phyloP scores from a whole-genome alignment of 768 basidiomycete genomes.

The Jaapia argillacea region DNA sequence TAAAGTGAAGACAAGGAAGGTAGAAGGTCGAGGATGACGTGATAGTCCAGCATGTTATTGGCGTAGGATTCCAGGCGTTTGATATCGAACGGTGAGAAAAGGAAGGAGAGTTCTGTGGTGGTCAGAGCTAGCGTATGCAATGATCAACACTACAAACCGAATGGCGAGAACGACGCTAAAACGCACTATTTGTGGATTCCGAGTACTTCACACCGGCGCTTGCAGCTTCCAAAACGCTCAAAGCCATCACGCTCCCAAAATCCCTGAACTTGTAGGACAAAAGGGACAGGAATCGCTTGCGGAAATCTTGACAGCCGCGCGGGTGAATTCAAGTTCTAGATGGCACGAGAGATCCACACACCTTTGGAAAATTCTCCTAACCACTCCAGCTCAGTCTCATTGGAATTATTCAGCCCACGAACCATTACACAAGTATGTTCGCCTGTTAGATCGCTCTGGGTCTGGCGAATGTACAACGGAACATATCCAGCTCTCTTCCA shows the following conservation, averaged over 20 bases:
- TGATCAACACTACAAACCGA: constrained; percentile 17
- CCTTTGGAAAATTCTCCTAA: constrained; percentile 82
- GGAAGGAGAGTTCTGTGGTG: constrained; percentile 42
- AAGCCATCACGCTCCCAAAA: constrained; percentile 77
- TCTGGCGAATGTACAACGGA: constrained; percentile 90
- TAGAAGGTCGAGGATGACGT: constrained; percentile 88
- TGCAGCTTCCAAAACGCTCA: constrained; percentile 84
- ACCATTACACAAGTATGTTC: constrained; percentile 98
- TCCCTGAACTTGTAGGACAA: constrained; percentile 94
- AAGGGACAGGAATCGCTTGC: constrained; percentile 78
- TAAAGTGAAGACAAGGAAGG: constrained; percentile 75
- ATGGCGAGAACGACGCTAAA: background rate
- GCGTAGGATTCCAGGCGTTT: constrained; percentile 94
- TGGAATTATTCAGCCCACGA: constrained; percentile 64
- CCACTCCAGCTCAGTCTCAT: constrained; percentile 65
- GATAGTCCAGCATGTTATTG: constrained; percentile 93
- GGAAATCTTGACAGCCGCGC: constrained; percentile 61
- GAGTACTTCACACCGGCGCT: constrained; percentile 46
- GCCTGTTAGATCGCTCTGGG: constrained; percentile 89
- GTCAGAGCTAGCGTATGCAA: constrained; percentile 34
- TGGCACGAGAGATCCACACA: constrained; percentile 17
- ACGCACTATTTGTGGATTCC: constrained; percentile 19
- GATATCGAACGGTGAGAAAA: constrained; percentile 86
- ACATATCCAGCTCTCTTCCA: constrained; percentile 94
- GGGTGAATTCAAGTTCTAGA: background rate